phyloP scores from a whole-genome alignment of 179 eudicot species.

The Sideroxylon spinosum region DNA sequence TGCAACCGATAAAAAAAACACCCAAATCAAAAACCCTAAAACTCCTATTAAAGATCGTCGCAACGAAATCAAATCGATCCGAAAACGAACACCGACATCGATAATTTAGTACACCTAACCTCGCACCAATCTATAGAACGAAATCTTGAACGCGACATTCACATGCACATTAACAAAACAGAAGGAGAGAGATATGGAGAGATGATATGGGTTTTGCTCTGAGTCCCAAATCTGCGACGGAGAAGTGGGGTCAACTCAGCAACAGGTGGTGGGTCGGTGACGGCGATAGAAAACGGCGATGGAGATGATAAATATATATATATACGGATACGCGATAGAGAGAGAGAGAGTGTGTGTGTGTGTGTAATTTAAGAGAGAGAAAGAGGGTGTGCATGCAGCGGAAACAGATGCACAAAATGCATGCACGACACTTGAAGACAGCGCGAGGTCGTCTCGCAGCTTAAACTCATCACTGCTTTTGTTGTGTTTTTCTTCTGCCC shows the following conservation, averaged over 20 bases:
- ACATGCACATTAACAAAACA: conserved; percentile 6
- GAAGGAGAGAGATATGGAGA: too few relatives aligned
- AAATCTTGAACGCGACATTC: conserved; percentile 6
- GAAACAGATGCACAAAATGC: conserved; percentile 39
- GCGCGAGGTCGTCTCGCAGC: conserved; percentile 18
- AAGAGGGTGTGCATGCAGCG: conserved; percentile 36
- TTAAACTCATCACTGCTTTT: not conserved
- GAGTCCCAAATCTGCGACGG: not conserved
- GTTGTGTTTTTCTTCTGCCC: not conserved
- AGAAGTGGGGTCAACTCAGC: conserved; percentile 2
- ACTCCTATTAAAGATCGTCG: not conserved
- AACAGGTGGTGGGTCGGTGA: not conserved
- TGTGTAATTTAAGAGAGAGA: conserved; percentile 5
- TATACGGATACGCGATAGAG: not conserved
- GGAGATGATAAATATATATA: conserved; percentile 1
- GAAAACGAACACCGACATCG: not conserved
- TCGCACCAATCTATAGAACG: conserved; percentile 5
- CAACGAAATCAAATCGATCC: not conserved
- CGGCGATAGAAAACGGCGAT: not conserved
- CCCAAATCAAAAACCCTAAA: conserved; percentile 20
- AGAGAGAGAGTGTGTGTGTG: not conserved
- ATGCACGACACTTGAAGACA: conserved; percentile 53
- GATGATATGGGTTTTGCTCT: not conserved
- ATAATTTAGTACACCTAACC: conserved; percentile 4
- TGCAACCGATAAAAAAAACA: conserved; percentile 12